phyloP scores from a whole-genome alignment of 345 rosid species.

The Heritiera fomes region DNA sequence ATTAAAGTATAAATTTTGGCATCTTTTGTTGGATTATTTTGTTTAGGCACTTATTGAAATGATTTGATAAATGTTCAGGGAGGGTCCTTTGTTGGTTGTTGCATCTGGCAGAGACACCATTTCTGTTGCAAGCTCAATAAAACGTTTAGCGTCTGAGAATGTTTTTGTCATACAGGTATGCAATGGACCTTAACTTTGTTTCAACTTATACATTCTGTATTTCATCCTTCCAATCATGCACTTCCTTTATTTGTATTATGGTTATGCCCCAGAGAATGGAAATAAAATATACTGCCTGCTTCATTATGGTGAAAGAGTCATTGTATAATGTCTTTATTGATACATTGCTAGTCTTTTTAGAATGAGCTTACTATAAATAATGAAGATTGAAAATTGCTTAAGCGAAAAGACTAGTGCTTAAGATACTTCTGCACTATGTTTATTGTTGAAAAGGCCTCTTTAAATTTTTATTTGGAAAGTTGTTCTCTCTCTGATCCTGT shows the following conservation, averaged over 20 bases:
- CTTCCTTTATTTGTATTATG: background rate
- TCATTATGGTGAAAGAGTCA: background rate
- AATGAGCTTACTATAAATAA: background rate
- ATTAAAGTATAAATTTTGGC: background rate
- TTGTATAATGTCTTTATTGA: background rate
- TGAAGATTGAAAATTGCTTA: background rate
- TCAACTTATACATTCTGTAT: background rate
- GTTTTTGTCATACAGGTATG: slow-evolving; percentile 92
- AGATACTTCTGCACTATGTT: background rate
- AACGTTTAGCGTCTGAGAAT: slow-evolving; percentile 74
- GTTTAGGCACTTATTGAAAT: background rate
- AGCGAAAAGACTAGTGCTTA: background rate
- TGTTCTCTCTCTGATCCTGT: background rate
- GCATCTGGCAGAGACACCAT: slow-evolving; percentile 96
- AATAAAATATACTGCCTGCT: background rate
- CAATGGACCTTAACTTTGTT: slow-evolving; percentile 10
- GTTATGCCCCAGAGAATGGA: background rate
- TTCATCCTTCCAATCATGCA: background rate
- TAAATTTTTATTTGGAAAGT: background rate
- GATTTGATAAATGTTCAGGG: slow-evolving; percentile 47
- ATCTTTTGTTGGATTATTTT: background rate
- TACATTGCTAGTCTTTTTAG: slow-evolving; percentile 4
- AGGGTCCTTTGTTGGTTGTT: slow-evolving; percentile 88
- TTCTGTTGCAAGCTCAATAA: slow-evolving; percentile 87
- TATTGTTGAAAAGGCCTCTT: background rate